These are phyloP conservation scores for Hippophae tibetana DNA, from an alignment of 306 rosid genomes.

Conservation along the genomic window DNA sequence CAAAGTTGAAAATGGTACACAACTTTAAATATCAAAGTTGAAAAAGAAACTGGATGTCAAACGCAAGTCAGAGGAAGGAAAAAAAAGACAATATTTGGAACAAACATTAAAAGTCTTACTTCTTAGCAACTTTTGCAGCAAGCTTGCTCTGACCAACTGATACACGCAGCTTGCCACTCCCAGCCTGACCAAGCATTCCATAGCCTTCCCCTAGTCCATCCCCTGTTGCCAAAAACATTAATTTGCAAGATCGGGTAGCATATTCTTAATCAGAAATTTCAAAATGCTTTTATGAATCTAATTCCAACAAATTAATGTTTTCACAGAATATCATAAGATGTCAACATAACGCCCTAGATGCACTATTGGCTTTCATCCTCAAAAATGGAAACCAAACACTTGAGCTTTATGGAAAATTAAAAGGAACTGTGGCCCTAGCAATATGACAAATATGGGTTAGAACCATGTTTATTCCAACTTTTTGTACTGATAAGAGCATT, in stretches of 20 bases:
- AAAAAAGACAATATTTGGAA: neutral
- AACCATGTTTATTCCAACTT: too few species aligned
- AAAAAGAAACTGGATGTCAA: neutral
- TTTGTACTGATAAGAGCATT: too few species aligned
- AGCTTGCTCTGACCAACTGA: constrained; percentile 77
- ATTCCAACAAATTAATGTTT: too few species aligned
- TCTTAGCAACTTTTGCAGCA: constrained; percentile 84
- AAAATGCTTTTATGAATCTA: neutral
- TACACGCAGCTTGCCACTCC: constrained; percentile 95
- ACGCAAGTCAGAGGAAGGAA: neutral
- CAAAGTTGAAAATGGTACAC: constrained; percentile 4
- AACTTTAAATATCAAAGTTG: constrained; percentile 7
- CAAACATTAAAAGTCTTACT: constrained; percentile 30
- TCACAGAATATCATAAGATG: too few species aligned
- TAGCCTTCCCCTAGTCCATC: constrained; percentile 97
- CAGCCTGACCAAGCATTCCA: constrained; percentile 99
- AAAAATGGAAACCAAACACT: too few species aligned
- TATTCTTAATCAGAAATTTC: neutral
- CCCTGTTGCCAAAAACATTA: constrained; percentile 38
- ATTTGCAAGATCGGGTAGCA: constrained; percentile 4
- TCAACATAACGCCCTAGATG: too few species aligned
- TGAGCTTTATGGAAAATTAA: too few species aligned
- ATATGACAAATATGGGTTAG: too few species aligned
- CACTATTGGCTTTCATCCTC: too few species aligned
- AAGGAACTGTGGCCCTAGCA: too few species aligned